Percentiles rank a stretch among this genome's conserved stretches.
Conservation (phyloP, 2,329 filamentous ascomycete species). For the Pseudonectria foliicola region DNA sequence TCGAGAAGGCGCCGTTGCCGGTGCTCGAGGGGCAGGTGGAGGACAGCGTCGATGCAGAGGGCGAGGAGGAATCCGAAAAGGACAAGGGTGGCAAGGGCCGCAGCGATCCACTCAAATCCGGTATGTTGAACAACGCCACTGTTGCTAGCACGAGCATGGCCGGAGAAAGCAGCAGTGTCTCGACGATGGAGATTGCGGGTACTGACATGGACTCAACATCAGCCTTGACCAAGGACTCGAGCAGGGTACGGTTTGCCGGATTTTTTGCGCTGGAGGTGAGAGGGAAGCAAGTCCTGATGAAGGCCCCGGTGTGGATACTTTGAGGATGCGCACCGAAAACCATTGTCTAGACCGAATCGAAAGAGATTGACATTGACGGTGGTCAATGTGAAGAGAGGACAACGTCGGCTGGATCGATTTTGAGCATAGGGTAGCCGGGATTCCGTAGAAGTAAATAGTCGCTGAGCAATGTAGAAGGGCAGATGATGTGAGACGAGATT, state of each 20-base stretch:
- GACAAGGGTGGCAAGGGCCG: constrained; percentile 36
- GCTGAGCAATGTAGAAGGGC: too few species aligned
- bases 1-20: constrained; percentile 66
- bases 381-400: too few species aligned
- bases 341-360: too few species aligned
- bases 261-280: constrained; percentile 70
- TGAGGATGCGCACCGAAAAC: too few species aligned
- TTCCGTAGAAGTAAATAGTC: too few species aligned
- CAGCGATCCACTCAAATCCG: constrained; percentile 39
- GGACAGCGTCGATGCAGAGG: constrained; percentile 35
- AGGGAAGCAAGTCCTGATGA: constrained; percentile 66
- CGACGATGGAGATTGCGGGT: constrained; percentile 20
- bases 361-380: constrained; percentile 1
- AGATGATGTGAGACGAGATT: too few species aligned
- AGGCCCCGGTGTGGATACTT: constrained; percentile 66
- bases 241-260: constrained; percentile 64
- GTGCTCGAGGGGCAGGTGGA: constrained; percentile 44
- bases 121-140: constrained; percentile 30
- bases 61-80: constrained; percentile 32
- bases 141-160: constrained; percentile 9
- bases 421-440: too few species aligned
- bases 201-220: constrained; percentile 33
- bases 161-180: constrained; percentile 22
- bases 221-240: constrained; percentile 38
- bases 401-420: too few species aligned